phyloP scores from a whole-genome alignment of 2,329 filamentous ascomycete genomes.

The Apiospora arundinis region DNA sequence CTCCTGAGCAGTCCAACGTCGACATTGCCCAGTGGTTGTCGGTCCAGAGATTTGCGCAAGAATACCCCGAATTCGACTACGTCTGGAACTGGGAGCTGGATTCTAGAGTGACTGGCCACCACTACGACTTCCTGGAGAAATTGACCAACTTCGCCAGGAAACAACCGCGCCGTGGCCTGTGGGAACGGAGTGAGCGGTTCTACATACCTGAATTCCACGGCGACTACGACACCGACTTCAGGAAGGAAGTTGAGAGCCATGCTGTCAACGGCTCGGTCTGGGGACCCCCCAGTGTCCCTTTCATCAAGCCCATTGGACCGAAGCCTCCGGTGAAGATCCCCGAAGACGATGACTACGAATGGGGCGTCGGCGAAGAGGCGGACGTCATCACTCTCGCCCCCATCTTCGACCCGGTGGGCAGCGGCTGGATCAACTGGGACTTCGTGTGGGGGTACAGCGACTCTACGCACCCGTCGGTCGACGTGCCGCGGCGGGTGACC shows the following conservation, averaged over 20 bases:
- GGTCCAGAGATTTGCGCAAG: constrained; percentile 76
- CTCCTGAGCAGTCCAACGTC: constrained; percentile 60
- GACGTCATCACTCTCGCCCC: constrained; percentile 78
- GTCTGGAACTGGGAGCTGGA: constrained; percentile 92
- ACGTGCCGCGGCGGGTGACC: constrained; percentile 75
- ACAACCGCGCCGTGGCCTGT: constrained; percentile 74
- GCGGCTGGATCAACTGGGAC: constrained; percentile 74
- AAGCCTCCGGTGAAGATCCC: constrained; percentile 65
- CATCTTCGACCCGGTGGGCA: constrained; percentile 77
- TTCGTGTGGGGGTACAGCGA: constrained; percentile 72
- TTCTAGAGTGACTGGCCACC: constrained; percentile 78
- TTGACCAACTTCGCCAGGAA: constrained; percentile 66
- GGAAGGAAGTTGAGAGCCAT: constrained; percentile 63
- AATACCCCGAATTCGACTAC: constrained; percentile 80
- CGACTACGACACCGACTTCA: constrained; percentile 71
- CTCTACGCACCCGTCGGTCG: constrained; percentile 52
- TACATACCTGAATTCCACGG: constrained; percentile 75
- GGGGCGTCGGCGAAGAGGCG: constrained; percentile 79
- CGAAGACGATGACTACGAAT: constrained; percentile 71
- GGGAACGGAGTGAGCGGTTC: constrained; percentile 76
- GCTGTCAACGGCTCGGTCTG: constrained; percentile 65
- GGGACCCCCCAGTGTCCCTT: constrained; percentile 67
- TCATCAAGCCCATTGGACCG: constrained; percentile 67
- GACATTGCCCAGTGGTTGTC: constrained; percentile 72
- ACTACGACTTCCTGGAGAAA: constrained; percentile 79